Base-by-base conservation (phyloP, 129 eudicot genomes). In the Lonicera japonica region DNA sequence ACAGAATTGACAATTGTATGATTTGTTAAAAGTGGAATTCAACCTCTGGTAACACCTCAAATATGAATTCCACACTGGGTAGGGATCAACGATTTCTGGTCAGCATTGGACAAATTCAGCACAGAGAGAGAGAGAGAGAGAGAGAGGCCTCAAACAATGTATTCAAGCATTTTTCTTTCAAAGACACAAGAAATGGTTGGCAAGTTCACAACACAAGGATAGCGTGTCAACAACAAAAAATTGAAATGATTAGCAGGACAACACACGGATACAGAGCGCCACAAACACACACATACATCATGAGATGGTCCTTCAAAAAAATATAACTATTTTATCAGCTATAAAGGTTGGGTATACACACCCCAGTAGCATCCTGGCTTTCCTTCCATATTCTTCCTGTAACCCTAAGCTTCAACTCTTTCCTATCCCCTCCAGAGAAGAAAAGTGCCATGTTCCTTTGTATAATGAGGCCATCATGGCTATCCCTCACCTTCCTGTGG, bases 361-460 rank as follows among this genome's bases (percentile, higher is more conserved):
- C 83, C 22, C 88, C 90, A 43, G 14, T 6, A 24, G 68, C 79
- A 54, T 87, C 95, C 0, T 80, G 68, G 68, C 74, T 87, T 70
- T 91, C 96, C 51, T 91, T 91, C 96, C 96, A 87, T 56, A 91
- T 91, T 74, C 95, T 82, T 8, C 98, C 98, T 0, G 98, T 91
- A 58, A 91, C 98, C 66, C 98, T 81, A 43, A 87, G 98, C 75
- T 91, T 91, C 63, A 91, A 89, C 68, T 87, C 96, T 72, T 87
- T 87, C 77, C 91, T 58, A 40, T 90, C 97, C 38, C 95, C 95
- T 2, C 95, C 97, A 0, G 97, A 90, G 81, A 90, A 86, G 69
- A 91, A 91, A 20, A 91, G 90, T 0, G 97, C 97, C 94, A 91
- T 82, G 64, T 87, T 91, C 14, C 97, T 70, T 62, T 91, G 97